phyloP scores from a whole-genome alignment of 306 rosid species.

The Cicer yamashitae region DNA sequence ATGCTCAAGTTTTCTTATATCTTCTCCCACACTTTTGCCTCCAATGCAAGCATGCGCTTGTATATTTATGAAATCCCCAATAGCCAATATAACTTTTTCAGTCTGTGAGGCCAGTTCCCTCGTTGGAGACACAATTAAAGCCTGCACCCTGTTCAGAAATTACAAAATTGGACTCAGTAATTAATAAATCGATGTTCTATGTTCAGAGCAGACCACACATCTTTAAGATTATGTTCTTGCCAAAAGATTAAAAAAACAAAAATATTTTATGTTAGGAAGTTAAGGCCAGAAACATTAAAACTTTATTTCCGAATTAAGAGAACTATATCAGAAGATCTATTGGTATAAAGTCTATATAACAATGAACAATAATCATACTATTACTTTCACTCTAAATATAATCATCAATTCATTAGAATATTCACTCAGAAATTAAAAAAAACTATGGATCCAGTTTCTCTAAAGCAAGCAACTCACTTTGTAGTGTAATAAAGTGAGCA shows the following conservation, averaged over 20 bases:
- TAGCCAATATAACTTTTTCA: slow-evolving; percentile 87
- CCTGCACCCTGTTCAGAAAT: slow-evolving; percentile 72
- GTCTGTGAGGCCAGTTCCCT: slow-evolving; percentile 96
- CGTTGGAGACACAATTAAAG: slow-evolving; percentile 90
- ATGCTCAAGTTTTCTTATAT: slow-evolving; percentile 88
- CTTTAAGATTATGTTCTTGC: background rate
- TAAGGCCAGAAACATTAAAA: background rate
- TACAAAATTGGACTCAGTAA: background rate
- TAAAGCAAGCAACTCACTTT: background rate
- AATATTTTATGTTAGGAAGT: no score
- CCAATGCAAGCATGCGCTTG: slow-evolving; percentile 95
- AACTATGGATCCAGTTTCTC: background rate
- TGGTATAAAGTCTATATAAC: background rate
- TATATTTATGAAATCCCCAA: slow-evolving; percentile 88
- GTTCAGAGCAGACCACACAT: slow-evolving; percentile 5
- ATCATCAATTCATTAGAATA: background rate
- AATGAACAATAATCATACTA: background rate
- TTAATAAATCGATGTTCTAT: background rate
- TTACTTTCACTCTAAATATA: background rate
- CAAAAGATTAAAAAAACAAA: background rate
- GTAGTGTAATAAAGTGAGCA: no score
- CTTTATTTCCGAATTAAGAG: background rate
- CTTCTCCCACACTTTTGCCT: slow-evolving; percentile 96
- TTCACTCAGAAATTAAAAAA: background rate
- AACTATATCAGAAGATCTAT: background rate